phyloP scores from a whole-genome alignment of 2,329 filamentous ascomycete genomes.

The Xylariaceae sp. region DNA sequence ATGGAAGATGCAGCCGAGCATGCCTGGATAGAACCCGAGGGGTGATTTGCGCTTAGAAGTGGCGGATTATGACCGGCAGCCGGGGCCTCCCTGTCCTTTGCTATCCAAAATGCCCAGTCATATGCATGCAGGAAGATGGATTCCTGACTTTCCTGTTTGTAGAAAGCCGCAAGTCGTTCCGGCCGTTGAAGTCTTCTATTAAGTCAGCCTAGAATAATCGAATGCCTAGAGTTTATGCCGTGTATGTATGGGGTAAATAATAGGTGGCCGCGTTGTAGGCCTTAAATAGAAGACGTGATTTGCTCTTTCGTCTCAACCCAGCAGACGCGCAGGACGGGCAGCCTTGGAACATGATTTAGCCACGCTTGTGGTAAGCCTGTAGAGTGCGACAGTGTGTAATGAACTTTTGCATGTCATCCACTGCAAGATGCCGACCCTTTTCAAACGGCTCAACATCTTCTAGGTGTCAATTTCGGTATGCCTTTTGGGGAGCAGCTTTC shows the following conservation, averaged over 20 bases:
- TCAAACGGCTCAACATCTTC: background rate
- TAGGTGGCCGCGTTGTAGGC: conserved; percentile 26
- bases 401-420: conserved; percentile 8
- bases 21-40: conserved; percentile 34
- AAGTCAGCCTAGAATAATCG: conserved; percentile 25
- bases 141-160: conserved; percentile 22
- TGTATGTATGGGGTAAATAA: conserved; percentile 37
- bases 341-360: conserved; percentile 27
- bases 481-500: conserved; percentile 5
- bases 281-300: conserved; percentile 6
- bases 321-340: conserved; percentile 35
- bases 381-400: conserved; percentile 15
- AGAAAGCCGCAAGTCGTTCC: conserved; percentile 25
- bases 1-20: conserved; percentile 30
- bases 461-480: conserved; percentile 16
- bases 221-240: conserved; percentile 32
- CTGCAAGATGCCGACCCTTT: conserved; percentile 4
- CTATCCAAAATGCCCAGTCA: conserved; percentile 21
- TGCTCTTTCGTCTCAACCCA: conserved; percentile 19
- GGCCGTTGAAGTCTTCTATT: conserved; percentile 23
- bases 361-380: conserved; percentile 31
- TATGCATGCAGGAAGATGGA: conserved; percentile 26
- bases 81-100: conserved; percentile 17
- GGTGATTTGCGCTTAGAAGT: conserved; percentile 34
- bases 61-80: conserved; percentile 28